Evolutionary conservation across 2,329 filamentous ascomycete genomes (phyloP), one percentile per base, ranked within the genome.

Genomic region (Sarocladiaceae sp.): DNA sequence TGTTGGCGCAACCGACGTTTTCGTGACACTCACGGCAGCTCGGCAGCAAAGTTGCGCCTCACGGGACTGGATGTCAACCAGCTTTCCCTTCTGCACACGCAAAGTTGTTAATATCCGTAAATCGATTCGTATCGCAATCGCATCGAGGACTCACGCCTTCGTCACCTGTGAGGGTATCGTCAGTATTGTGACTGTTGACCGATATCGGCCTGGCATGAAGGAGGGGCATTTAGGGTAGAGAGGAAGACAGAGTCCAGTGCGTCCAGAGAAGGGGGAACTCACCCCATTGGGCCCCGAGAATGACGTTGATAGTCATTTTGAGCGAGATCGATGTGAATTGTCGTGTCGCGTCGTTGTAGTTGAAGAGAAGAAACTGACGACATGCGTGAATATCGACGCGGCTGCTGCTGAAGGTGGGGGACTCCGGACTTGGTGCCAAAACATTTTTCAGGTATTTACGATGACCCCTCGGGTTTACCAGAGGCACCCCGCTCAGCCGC

Each of bases 261-360:
- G n/a, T n/a, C n/a, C n/a, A 7, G 13, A 29, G 26, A 43, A 48
- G 20, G 35, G 18, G 26, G 33, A 45, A 59, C 60, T 49, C 55
- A 64, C 63, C 63, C 61, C 61, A 66, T 58, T 66, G 62, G 50
- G 61, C 53, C 45, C 63, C 63, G 39, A 65, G 54, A 55, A 64
- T 58, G 33, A 63, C 50, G 12, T 55, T 58, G 51, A 59, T 59
- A 39, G 58, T 51, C 56, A 58, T 58, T 35, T 26, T 33, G 52
- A 47, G 45, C 29, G 48, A 51, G 42, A 42, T 51, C 39, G 45
- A 45, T 35, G 49, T 51, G 40, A 39, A 46, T 43, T 44, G 44
- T 45, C 42, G 43, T 48, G 29, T 35, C 43, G 33, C 45, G 48
- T 48, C 23, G 46, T 50, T 45, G 46, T 46, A 10, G 35, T 50